Percentiles rank a stretch among this genome's conserved stretches.
phyloP scores from a whole-genome alignment of 1,139 yeast species.

The Arxiozyma slooffiae region DNA sequence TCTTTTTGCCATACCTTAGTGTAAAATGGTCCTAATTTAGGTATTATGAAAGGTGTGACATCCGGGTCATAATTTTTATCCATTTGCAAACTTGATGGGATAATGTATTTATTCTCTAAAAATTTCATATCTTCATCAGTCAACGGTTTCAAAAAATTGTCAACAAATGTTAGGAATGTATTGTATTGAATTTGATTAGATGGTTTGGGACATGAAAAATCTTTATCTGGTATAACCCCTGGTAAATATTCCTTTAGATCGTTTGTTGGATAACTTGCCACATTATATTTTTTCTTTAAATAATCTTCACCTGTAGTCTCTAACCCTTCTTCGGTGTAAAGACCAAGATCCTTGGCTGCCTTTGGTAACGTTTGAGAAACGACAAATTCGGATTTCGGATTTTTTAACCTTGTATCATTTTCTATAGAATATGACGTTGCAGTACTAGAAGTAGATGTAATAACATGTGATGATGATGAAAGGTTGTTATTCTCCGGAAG shows the following conservation, averaged over 20 bases:
- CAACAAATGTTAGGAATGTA: slow-evolving; percentile 77
- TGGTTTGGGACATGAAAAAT: slow-evolving; percentile 79
- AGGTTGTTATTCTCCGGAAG: neutral
- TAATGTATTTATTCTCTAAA: slow-evolving; percentile 48
- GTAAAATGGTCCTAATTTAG: slow-evolving; percentile 75
- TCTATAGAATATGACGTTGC: slow-evolving; percentile 29
- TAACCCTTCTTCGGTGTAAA: slow-evolving; percentile 51
- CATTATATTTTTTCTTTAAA: slow-evolving; percentile 70
- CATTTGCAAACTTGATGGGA: slow-evolving; percentile 42
- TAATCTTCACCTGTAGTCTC: slow-evolving; percentile 59
- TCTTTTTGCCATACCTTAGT: slow-evolving; percentile 82
- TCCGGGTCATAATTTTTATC: slow-evolving; percentile 50
- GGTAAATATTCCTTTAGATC: slow-evolving; percentile 73
- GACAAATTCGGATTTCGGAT: slow-evolving; percentile 74
- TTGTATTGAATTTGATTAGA: slow-evolving; percentile 86
- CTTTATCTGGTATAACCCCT: slow-evolving; percentile 79
- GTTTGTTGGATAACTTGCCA: slow-evolving; percentile 74
- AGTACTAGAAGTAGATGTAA: slow-evolving; percentile 9
- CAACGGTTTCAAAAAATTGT: slow-evolving; percentile 70
- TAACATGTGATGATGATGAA: neutral
- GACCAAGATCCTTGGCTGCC: slow-evolving; percentile 56
- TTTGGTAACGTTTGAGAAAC: slow-evolving; percentile 61
- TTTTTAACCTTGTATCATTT: slow-evolving; percentile 52
- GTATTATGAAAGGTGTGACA: slow-evolving; percentile 62
- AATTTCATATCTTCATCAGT: slow-evolving; percentile 74